Percentiles rank a stretch among this genome's conserved stretches.
Conservation (phyloP, 179 eudicot genomes). For the Beta macrorhiza region DNA sequence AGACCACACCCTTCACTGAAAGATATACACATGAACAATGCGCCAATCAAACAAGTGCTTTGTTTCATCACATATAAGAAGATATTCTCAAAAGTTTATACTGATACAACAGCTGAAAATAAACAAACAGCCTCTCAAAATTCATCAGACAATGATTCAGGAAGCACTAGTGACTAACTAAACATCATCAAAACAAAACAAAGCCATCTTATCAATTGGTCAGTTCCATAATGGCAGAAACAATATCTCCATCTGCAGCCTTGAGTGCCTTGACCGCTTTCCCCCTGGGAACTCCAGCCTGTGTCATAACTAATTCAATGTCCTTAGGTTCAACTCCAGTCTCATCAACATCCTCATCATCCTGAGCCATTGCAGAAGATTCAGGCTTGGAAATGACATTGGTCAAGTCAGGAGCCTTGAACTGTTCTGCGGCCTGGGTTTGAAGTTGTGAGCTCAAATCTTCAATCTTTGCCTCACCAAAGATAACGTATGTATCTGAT, state of each 20-base stretch:
- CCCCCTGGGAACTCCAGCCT: slow-evolving; percentile 67
- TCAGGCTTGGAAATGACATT: slow-evolving; percentile 54
- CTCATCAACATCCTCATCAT: slow-evolving; percentile 74
- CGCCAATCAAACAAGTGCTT: slow-evolving; percentile 21
- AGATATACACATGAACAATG: background rate
- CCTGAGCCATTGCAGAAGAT: slow-evolving; percentile 51
- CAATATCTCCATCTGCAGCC: slow-evolving; percentile 69
- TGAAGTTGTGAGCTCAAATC: slow-evolving; percentile 82
- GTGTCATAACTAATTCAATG: slow-evolving; percentile 81
- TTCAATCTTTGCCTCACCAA: slow-evolving; percentile 82
- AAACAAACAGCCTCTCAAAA: slow-evolving; percentile 23
- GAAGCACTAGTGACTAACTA: slow-evolving; percentile 27
- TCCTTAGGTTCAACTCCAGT: slow-evolving; percentile 77
- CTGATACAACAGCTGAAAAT: slow-evolving; percentile 27
- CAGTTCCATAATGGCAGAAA: slow-evolving; percentile 80
- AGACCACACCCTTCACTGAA: background rate
- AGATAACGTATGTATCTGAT: slow-evolving; percentile 72
- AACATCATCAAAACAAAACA: slow-evolving; percentile 8
- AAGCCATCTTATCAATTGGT: slow-evolving; percentile 40
- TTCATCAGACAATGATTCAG: slow-evolving; percentile 23
- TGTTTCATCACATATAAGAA: slow-evolving; percentile 19
- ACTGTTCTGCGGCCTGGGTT: slow-evolving; percentile 79
- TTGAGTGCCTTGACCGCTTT: slow-evolving; percentile 73
- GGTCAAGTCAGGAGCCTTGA: slow-evolving; percentile 66
- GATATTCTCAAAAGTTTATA: slow-evolving; percentile 9